Base-by-base conservation (phyloP, 106 monocot species). In the Vanilla planifolia region DNA sequence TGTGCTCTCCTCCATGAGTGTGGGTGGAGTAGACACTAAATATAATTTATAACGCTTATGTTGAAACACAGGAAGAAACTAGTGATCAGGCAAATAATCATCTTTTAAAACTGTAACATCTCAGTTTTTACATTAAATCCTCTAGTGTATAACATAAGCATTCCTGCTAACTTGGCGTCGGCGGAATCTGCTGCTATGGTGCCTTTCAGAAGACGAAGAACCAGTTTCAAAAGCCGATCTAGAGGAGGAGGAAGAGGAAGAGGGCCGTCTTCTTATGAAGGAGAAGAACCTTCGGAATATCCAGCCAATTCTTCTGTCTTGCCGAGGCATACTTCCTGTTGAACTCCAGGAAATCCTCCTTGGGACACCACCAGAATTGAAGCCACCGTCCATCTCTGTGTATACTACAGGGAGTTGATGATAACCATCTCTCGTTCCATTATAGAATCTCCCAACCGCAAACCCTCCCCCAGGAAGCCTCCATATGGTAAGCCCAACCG, bases 401-500 rank as follows among this genome's bases (percentile, higher is more conserved):
- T 76, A 80, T 25, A 85, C 85, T 0, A 70, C 80, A 0, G 80
- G 85, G 19, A 85, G 67, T 66, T 85, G 72, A 56, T 35, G 34
- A 6, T 45, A 65, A 74, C 55, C 64, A 4, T 64, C 64, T 26
- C 74, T 59, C 26, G 55, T 27, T 23, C 68, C 73, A 1, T 80
- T 76, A 0, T 76, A 43, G 26, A 80, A 80, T 69, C 85, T 68
- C 61, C 85, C 85, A 1, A 85, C 80, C 0, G 85, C 85, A 22
- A 76, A 85, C 26, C 85, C 85, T 2, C 85, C 85, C 2, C 85
- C 80, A 1, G 85, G 85, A 28, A 85, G 66, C 71, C 85, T 68
- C 85, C 85, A 85, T 15, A 85, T 80, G 4, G 85, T 85, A n/a
- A 85, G 62, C 6, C 79, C 85, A 24, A 73, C 72, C 10, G 57